Base-by-base conservation (phyloP, 2,329 filamentous ascomycete genomes). In the Claviceps sp. region DNA sequence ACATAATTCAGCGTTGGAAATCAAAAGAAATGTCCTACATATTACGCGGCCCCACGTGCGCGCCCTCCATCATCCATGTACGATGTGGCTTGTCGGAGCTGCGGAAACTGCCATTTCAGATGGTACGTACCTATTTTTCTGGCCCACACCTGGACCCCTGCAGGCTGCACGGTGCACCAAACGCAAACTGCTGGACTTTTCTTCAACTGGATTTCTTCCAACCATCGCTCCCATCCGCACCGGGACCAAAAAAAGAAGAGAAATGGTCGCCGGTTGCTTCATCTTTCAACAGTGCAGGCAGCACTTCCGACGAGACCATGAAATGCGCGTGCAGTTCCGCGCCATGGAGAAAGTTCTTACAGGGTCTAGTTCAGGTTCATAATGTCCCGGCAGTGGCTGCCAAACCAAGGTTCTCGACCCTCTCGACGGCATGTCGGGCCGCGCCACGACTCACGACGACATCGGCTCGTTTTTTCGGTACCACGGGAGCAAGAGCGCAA, bases 301-400 rank as follows among this genome's bases (percentile, higher is more conserved):
- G 30, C 14, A 26, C 13, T 17, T 34, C 5, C 17, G 7, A 37
- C 26, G 30, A 16, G 1, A 44, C 16, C 19, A 78, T 78, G 75
- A 67, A 61, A 55, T 78, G 75, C 59, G 62, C 69, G 22, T 79
- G 75, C 55, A 70, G 73, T 53, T 67, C 65, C 6, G 64, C 67
- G 34, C 67, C 75, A 8, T 61, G 76, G 58, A 65, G 67, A 51
- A 66, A 72, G n/a, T 78, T 79, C 54, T 61, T 77, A 13, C 70
- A 69, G 54, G 73, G 68, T 34, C 63, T 78, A 30, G 62, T 64
- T 2, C 68, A 73, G 56, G 60, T 71, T 30, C 69, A 73, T 52
- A 58, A 59, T 39, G 44, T 66, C 10, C 64, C 67, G 43, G 30
- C 56, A 19, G 42, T 56, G 5, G 24, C 19, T 13, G 45, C 43